phyloP scores from a whole-genome alignment of 2,329 filamentous ascomycete genomes.

The Colletotrichum aenigma region DNA sequence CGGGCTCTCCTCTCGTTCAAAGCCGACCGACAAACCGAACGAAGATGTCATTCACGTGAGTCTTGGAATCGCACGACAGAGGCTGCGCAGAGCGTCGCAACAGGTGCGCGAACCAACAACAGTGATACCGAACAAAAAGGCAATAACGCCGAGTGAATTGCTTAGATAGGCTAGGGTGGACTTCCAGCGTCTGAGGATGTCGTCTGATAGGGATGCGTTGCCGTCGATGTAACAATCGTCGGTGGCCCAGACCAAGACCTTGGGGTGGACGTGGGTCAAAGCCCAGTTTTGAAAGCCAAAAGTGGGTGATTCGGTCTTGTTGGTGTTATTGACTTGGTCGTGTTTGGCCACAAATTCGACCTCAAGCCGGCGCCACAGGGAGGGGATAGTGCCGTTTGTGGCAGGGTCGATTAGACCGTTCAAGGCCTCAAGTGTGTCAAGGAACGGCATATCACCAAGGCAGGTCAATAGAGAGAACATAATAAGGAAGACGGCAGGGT shows the following conservation, averaged over 20 bases:
- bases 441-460: background rate
- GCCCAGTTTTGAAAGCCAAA: background rate
- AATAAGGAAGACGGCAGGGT: background rate
- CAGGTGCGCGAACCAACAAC: background rate
- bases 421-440: background rate
- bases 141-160: background rate
- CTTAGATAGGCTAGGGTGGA: background rate
- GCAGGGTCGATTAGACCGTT: background rate
- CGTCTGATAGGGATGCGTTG: background rate
- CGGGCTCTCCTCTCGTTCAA: background rate
- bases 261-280: background rate
- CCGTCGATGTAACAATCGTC: background rate
- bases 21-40: background rate
- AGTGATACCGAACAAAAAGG: background rate
- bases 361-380: background rate
- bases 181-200: background rate
- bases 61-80: background rate
- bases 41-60: background rate
- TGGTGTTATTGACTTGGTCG: background rate
- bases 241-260: background rate
- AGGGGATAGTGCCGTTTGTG: background rate
- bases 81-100: background rate
- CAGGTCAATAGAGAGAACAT: background rate
- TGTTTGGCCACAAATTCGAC: background rate
- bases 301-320: background rate